Evolutionary conservation across 257 asterid species (phyloP).

Genomic region (Lycium barbarum): DNA sequence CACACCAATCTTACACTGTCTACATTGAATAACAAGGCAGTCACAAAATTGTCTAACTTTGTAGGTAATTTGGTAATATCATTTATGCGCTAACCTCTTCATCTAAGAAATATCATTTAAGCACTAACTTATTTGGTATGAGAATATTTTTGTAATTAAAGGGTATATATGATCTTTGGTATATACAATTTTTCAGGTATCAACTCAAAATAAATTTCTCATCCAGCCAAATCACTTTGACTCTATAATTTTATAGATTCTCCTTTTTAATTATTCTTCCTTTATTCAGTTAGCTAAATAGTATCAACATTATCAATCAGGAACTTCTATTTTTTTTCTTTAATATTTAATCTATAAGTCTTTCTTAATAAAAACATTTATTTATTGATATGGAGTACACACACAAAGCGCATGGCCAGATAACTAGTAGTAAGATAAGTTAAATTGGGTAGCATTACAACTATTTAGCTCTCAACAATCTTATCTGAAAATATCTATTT

Average conservation of each 20-base stretch:
- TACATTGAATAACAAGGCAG: background rate
- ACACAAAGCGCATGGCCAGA: background rate
- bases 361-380: background rate
- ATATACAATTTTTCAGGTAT: too few relatives aligned
- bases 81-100: background rate
- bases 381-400: too few relatives aligned
- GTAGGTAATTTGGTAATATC: background rate
- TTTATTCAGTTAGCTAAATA: background rate
- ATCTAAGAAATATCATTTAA: background rate
- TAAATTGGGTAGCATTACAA: background rate
- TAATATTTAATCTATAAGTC: background rate
- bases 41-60: background rate
- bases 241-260: too few relatives aligned
- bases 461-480: slow-evolving; percentile 9
- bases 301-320: background rate
- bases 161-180: too few relatives aligned
- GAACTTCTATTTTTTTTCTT: background rate
- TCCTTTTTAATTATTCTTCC: too few relatives aligned
- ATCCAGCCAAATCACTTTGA: too few relatives aligned
- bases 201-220: too few relatives aligned
- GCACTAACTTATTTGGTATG: background rate
- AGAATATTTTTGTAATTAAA: background rate
- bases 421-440: background rate
- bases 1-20: background rate
- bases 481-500: background rate